Base-by-base conservation (phyloP, 225 moss, liverwort and hornwort species). In the Ulota crispa region DNA sequence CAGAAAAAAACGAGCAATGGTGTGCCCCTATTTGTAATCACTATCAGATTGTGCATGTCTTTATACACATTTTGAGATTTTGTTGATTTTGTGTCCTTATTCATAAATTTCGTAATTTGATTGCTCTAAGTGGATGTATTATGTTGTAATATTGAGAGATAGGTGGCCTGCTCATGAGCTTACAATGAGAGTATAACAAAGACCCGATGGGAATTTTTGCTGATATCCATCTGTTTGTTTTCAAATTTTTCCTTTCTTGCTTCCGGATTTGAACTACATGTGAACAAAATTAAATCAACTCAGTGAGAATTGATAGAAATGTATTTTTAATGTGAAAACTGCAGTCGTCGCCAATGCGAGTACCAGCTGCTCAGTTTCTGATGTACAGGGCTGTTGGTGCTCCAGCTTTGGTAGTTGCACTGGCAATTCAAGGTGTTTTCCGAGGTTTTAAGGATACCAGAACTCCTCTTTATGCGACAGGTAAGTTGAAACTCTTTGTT, bases 361-460 rank as follows among this genome's bases (percentile, higher is more conserved):
- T 80, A 26, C 92, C 95, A 77, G 92, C 95, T 50, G 32, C 87
- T 41, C 92, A 93, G 57, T 97, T 93, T 78, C 79, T 95, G 75
- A 89, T 85, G 78, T 78, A 90, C 83, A 88, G 92, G 77, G 94
- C 92, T 63, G 53, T 92, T 68, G 95, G 95, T 80, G 95, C 96
- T 75, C 92, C 90, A 63, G 92, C 93, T 76, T 90, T 89, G 64
- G 96, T 97, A 45, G 86, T 95, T 79, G 82, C 93, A 55, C 84
- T 93, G 32, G 90, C 93, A 27, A 82, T 92, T 73, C 96, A 97
- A 86, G 92, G 92, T 32, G 83, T 93, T 70, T 97, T 95, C 80
- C 86, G 92, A 82, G 93, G 93, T 41, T 93, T 93, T 24, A 97
- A 93, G 75, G 96, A 95, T 73, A 93, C 95, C 19, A 93, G 86